Conservation (phyloP, 768 basidiomycete genomes). For the Kwoniella botswanensis region DNA sequence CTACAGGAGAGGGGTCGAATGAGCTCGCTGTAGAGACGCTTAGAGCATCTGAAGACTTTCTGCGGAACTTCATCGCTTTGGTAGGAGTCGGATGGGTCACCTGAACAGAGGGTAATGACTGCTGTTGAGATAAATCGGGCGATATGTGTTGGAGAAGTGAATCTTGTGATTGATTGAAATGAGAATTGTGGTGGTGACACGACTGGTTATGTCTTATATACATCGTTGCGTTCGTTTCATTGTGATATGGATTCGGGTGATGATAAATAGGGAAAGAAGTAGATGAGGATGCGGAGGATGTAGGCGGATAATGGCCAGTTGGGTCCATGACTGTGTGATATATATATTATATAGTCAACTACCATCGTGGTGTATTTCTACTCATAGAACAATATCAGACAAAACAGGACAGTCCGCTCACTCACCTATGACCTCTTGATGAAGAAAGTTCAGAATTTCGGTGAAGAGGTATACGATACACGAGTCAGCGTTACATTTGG, state of each 20-base stretch:
- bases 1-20: constrained; percentile 11
- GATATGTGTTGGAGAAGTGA: constrained; percentile 8
- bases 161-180: constrained; percentile 15
- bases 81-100: constrained; percentile 36
- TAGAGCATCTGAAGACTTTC: constrained; percentile 5
- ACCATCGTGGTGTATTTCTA: neutral
- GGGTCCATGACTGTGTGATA: constrained; percentile 1
- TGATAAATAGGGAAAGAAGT: neutral
- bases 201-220: constrained; percentile 11
- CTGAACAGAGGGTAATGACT: constrained; percentile 23
- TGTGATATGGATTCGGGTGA: neutral
- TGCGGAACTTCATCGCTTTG: constrained; percentile 24
- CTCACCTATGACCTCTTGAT: neutral
- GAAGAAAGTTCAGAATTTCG: neutral
- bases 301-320: neutral
- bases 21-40: constrained; percentile 19
- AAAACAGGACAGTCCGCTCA: neutral
- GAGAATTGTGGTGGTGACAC: neutral
- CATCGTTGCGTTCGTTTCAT: constrained; percentile 17
- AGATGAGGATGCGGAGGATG: constrained; percentile 14
- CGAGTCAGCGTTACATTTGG: neutral
- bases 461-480: neutral
- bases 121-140: neutral
- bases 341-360: neutral
- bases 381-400: neutral